Evolutionary conservation across 208 protist species (phyloP), one percentile per base, ranked within the genome.

Genomic region (Trypanosoma mega): DNA sequence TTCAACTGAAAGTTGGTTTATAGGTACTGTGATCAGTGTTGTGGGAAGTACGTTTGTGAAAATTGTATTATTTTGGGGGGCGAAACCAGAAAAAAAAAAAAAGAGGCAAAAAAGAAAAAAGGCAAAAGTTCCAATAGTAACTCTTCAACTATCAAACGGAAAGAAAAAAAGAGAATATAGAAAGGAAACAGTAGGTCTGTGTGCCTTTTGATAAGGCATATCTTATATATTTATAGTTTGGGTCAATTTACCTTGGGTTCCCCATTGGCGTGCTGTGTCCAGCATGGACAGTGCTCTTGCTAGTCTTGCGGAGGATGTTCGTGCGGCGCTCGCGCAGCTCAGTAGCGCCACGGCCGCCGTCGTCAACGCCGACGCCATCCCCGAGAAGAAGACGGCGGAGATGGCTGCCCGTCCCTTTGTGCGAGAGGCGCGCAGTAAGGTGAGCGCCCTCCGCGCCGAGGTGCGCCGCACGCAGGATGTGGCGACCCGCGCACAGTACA

Each of bases 341-440:
- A 74, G 74, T 2, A 69, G 55, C 20, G 54, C 69, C 9, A 74
- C 85, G 12, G 64, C 80, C 71, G 39, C 26, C n/a, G 78, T 93
- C 14, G 81, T 93, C 14, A 56, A 76, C 48, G 68, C 81, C 16
- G 48, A 49, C 2, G 63, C 69, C 1, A 18, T 86, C 0, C 64
- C 61, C 3, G 83, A 89, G 30, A 93, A 93, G 66, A 90, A 90
- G 59, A 74, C 76, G 30, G 68, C 69, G 7, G 78, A 90, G 65
- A 74, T 87, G 48, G 73, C 71, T 23, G 76, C 76, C 9, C 77
- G 76, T 1, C 83, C 83, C 7, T 36, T 78, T 12, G 67, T 93
- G 74, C 78, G 82, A 24, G 78, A 90, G 62, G 81, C 82, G 20
- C 78, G 84, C 21, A 80, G 69, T 46, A 76, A 85, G 59, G 68